Conservation (phyloP, 805 yeast genomes). For the Yamadazyma ubonensis region DNA sequence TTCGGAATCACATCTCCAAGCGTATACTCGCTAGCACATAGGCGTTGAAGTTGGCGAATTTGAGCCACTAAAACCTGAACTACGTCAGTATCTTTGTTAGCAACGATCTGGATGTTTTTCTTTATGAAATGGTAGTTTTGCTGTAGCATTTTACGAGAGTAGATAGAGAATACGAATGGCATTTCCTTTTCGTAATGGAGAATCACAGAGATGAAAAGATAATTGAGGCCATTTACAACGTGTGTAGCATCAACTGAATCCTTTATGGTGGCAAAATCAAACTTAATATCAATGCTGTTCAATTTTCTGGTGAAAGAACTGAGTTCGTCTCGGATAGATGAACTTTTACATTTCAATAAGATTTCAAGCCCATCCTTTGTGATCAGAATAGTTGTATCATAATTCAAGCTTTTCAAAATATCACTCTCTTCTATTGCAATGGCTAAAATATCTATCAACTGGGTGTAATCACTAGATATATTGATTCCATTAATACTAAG, state of each 20-base stretch:
- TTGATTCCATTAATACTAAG: neutral
- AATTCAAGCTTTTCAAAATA: neutral
- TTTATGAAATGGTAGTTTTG: constrained; percentile 18
- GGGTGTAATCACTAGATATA: neutral
- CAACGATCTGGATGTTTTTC: neutral
- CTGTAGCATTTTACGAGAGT: constrained; percentile 25
- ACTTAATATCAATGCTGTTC: constrained; percentile 3
- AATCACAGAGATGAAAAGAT: constrained; percentile 18
- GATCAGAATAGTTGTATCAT: neutral
- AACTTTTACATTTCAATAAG: constrained; percentile 3
- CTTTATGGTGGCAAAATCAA: neutral
- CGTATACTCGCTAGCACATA: constrained; percentile 1
- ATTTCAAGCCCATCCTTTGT: neutral
- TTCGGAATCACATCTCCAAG: neutral
- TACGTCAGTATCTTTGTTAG: neutral
- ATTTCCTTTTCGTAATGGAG: constrained; percentile 27
- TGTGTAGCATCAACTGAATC: neutral
- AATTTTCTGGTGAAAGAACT: neutral
- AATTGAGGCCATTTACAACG: constrained; percentile 6
- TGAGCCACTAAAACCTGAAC: neutral
- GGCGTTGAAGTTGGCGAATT: neutral
- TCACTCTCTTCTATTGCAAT: neutral
- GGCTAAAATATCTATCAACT: constrained; percentile 1
- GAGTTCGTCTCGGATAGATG: constrained; percentile 1
- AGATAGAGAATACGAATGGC: constrained; percentile 32